A percentile compares a stretch with the other conserved stretches of the same genome.
Evolutionary conservation across 805 yeast genomes (phyloP).

Genomic region (Candida yuanshanica): DNA sequence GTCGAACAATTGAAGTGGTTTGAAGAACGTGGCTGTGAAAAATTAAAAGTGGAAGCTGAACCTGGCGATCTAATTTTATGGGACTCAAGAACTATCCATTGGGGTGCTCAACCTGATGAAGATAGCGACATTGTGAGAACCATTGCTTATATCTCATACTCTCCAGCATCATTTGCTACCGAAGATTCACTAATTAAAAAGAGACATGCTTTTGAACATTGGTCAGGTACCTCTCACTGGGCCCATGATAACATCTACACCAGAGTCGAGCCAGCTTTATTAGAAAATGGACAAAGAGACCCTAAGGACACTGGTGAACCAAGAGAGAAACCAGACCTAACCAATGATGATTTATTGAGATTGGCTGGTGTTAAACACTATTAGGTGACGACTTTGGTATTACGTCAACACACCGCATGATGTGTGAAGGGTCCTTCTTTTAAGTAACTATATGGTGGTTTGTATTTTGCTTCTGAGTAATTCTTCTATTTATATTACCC

Average conservation of each 20-base stretch:
- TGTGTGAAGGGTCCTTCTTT: too few species aligned
- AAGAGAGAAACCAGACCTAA: slow-evolving; percentile 19
- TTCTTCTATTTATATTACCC: too few species aligned
- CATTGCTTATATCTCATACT: slow-evolving; percentile 25
- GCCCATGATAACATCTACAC: slow-evolving; percentile 25
- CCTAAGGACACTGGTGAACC: slow-evolving; percentile 24
- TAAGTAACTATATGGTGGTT: too few species aligned
- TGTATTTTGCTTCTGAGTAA: too few species aligned
- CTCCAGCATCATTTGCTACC: slow-evolving; percentile 30
- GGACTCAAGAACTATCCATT: slow-evolving; percentile 30
- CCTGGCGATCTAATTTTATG: slow-evolving; percentile 32
- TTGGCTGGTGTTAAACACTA: slow-evolving; percentile 25
- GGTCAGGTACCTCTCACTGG: slow-evolving; percentile 29
- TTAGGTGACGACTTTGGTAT: neutral
- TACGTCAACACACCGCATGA: too few species aligned
- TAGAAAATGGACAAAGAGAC: slow-evolving; percentile 20
- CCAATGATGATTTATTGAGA: slow-evolving; percentile 21
- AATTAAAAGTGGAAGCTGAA: slow-evolving; percentile 25
- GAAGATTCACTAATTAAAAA: slow-evolving; percentile 20
- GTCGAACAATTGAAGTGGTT: slow-evolving; percentile 25
- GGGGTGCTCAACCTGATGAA: slow-evolving; percentile 25
- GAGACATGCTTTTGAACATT: slow-evolving; percentile 19
- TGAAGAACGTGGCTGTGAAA: slow-evolving; percentile 23
- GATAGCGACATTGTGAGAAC: slow-evolving; percentile 25
- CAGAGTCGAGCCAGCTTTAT: slow-evolving; percentile 10